These are phyloP conservation scores for Naganishia cerealis DNA, from an alignment of 1,284 basidiomycete species.

Conservation along the genomic window DNA sequence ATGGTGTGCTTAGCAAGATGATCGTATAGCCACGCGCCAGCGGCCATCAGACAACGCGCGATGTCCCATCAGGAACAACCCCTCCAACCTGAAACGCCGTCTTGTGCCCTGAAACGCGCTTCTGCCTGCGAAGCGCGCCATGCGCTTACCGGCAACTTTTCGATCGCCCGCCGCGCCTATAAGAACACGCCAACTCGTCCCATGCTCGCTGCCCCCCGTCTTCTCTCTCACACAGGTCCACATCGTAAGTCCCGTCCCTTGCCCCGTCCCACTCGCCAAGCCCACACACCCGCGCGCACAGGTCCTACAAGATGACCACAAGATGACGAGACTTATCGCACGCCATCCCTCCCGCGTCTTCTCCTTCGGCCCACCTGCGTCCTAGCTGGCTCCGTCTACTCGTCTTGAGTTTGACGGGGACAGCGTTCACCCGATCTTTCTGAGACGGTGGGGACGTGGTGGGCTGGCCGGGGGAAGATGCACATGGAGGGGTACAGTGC, in stretches of 20 bases:
- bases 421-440: conserved; percentile 24
- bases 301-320: conserved; percentile 28
- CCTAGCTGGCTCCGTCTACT: conserved; percentile 18
- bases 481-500: conserved; percentile 28
- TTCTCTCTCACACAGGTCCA: not conserved
- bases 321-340: conserved; percentile 31
- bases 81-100: conserved; percentile 4
- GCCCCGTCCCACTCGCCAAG: not conserved
- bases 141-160: conserved; percentile 3
- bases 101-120: conserved; percentile 1
- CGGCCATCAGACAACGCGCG: too few species aligned
- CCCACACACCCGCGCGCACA: not conserved
- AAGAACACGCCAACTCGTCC: not conserved
- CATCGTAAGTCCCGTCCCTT: conserved; percentile 3
- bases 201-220: not conserved
- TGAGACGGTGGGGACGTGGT: conserved; percentile 25
- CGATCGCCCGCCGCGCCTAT: conserved; percentile 9
- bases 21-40: too few species aligned
- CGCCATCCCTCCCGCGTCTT: conserved; percentile 25
- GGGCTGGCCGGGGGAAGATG: conserved; percentile 1
- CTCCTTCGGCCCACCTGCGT: conserved; percentile 2
- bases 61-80: too few species aligned
- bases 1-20: too few species aligned
- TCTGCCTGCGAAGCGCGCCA: conserved; percentile 13
- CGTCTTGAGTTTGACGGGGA: conserved; percentile 19